Percentiles rank a stretch among this genome's conserved stretches.
phyloP scores from a whole-genome alignment of 2,329 filamentous ascomycete species.

The Macrophomina phaseolina region DNA sequence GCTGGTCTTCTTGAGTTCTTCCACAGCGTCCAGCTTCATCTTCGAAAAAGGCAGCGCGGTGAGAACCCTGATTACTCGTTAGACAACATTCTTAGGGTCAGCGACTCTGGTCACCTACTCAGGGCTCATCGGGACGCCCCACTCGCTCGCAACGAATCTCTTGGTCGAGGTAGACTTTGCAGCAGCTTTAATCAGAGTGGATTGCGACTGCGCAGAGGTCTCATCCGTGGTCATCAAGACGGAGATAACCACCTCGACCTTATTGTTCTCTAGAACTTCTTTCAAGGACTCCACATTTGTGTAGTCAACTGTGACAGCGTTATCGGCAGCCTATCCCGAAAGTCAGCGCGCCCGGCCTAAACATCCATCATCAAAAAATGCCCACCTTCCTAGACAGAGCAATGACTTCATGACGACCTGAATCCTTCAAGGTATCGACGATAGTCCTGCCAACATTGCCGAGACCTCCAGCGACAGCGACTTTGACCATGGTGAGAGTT shows the following conservation, averaged over 20 bases:
- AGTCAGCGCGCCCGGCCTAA: neutral
- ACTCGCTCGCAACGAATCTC: slow-evolving; percentile 53
- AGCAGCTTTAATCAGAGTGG: slow-evolving; percentile 54
- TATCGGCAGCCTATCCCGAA: neutral
- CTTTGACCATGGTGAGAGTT: slow-evolving; percentile 42
- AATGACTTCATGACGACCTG: slow-evolving; percentile 46
- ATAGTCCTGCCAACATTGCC: slow-evolving; percentile 55
- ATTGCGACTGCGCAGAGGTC: slow-evolving; percentile 40
- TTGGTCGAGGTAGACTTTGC: slow-evolving; percentile 47
- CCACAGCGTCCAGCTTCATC: neutral
- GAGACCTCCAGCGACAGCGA: slow-evolving; percentile 56
- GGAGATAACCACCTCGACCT: slow-evolving; percentile 54
- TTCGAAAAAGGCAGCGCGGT: neutral
- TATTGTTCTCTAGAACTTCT: slow-evolving; percentile 43
- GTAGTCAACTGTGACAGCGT: slow-evolving; percentile 40
- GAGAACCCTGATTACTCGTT: neutral
- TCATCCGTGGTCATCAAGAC: slow-evolving; percentile 44
- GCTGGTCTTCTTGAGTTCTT: slow-evolving; percentile 32
- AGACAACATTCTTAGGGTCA: neutral
- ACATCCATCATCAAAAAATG: neutral
- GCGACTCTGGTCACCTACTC: neutral
- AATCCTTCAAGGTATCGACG: slow-evolving; percentile 50
- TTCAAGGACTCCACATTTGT: slow-evolving; percentile 37
- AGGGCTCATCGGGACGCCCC: slow-evolving; percentile 36
- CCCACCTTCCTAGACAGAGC: slow-evolving; percentile 51